Evolutionary conservation across 169 alveolate species (phyloP), one percentile per base, ranked within the genome.

Genomic region (Cyclospora cayetanensis): DNA sequence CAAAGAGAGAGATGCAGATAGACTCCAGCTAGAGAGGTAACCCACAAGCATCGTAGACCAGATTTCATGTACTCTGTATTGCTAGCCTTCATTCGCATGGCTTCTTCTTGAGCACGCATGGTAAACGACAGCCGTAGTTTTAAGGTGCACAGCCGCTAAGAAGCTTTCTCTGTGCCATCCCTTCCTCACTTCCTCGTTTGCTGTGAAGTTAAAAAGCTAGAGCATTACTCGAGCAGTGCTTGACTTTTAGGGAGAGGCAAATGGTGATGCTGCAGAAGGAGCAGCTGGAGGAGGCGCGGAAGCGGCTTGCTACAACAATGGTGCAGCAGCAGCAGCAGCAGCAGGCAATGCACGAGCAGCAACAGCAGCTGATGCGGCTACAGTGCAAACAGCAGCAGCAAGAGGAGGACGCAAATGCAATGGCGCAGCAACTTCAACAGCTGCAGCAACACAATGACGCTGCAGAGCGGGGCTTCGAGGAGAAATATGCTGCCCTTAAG

Each of bases 311-410:
- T 74, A 63, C 39, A 39, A 63, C 85, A 74, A 27, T 22, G 12
- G n/a, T 63, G 43, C 65, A 42, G 65, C 85, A 42, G 85, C 85
- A 74, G 39, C 85, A 74, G 65, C 85, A 74, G 4, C 85, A 74
- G 63, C 85, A 74, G 42, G 22, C 85, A 3, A 35, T 74, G 41
- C 85, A 74, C 42, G 85, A 41, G 39, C 85, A 74, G 85, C 85
- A 74, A 2, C 85, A 74, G 66, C 85, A 74, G 65, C 65, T 74
- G 9, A 41, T 74, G 43, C 41, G 85, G 60, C 34, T 74, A 42
- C 85, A 74, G n/a, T 22, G 85, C 43, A 41, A 74, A 39, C 85
- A 74, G 5, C 85, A 74, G 42, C 85, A 74, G 85, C 85, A 42
- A 74, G 31, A 74, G 1, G 85, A 74, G 63, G 85, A 74, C 27